Base-by-base conservation (phyloP, 768 basidiomycete genomes). In the Cubamyces sp. region DNA sequence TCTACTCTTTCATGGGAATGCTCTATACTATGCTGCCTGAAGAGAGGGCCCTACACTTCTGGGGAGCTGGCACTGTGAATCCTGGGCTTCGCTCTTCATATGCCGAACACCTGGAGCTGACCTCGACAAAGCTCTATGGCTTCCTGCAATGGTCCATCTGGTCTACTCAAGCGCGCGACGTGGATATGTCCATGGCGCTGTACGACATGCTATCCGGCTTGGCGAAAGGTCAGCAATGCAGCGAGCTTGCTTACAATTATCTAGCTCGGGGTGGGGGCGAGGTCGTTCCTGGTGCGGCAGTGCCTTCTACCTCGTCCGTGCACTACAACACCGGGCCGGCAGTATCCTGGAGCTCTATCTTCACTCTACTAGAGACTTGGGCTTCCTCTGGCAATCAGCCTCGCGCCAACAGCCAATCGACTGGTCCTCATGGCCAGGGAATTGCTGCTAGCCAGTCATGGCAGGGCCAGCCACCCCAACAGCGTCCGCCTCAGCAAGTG, bases 141-240 rank as follows among this genome's bases (percentile, higher is more conserved):
- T 96, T 96, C 73, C 76, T 96, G 50, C 91, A 93, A 60, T 96
- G 94, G 94, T 92, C 92, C 0, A 85, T 92, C 9, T 91, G 90
- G 90, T 90, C 90, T 0, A 91, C 91, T 0, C 87, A 92, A 58
- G 79, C 83, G 5, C 84, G 88, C 61, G 91, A 93, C 62, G 70
- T 83, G 6, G 83, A 84, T 1, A 87, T 93, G 85, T 80, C 88
- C 42, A 87, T 86, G 66, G 91, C 92, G 0, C 74, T 94, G 54
- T 94, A 93, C 71, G 91, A 96, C 67, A 96, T 96, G 95, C 77
- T 97, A 30, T 80, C 84, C 8, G 92, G 95, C 21, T 79, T 96
- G 26, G 84, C 92, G 2, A 88, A 90, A 54, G 94, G 94, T 0
- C 87, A 89, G 60, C 87, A 89, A 66, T 92, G 91, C 68, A 92